Percentiles rank a stretch among this genome's conserved stretches.
These are phyloP conservation scores for Phytophthora sp. DNA, from an alignment of 352 stramenopile genomes.

Conservation along the genomic window DNA sequence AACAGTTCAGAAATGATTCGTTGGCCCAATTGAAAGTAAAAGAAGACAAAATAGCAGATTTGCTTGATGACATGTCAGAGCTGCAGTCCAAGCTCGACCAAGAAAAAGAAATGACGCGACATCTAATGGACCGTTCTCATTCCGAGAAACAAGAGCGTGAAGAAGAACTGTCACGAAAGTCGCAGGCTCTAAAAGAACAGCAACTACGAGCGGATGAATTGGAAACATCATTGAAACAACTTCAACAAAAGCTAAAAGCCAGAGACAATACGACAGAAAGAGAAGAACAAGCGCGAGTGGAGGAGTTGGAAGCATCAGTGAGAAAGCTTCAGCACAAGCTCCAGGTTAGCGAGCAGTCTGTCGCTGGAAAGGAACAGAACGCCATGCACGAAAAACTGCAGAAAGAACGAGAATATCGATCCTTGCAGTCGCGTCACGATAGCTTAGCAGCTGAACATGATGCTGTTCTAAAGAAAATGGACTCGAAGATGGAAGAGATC, in stretches of 20 bases:
- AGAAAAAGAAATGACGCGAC: constrained; percentile 52
- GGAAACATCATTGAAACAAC: constrained; percentile 35
- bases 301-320: constrained; percentile 42
- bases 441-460: constrained; percentile 32
- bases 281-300: constrained; percentile 22
- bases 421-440: constrained; percentile 40
- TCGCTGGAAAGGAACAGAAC: constrained; percentile 48
- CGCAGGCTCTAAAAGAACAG: constrained; percentile 20
- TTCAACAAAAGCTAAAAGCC: constrained; percentile 41
- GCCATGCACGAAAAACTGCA: constrained; percentile 59
- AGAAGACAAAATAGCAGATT: constrained; percentile 30
- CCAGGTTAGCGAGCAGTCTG: constrained; percentile 43
- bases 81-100: constrained; percentile 67
- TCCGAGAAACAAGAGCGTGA: constrained; percentile 34
- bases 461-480: constrained; percentile 22
- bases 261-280: constrained; percentile 21
- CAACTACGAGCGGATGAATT: constrained; percentile 29
- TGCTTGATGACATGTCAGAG: constrained; percentile 62
- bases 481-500: constrained; percentile 34
- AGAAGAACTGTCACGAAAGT: constrained; percentile 21
- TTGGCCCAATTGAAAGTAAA: constrained; percentile 38
- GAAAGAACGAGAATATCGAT: constrained; percentile 52
- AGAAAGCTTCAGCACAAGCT: constrained; percentile 42
- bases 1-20: constrained; percentile 47
- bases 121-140: constrained; percentile 50